Percentiles rank a stretch among this genome's conserved stretches.
Evolutionary conservation across 2,329 filamentous ascomycete genomes (phyloP).

Genomic region (Cladophialophora immunda): DNA sequence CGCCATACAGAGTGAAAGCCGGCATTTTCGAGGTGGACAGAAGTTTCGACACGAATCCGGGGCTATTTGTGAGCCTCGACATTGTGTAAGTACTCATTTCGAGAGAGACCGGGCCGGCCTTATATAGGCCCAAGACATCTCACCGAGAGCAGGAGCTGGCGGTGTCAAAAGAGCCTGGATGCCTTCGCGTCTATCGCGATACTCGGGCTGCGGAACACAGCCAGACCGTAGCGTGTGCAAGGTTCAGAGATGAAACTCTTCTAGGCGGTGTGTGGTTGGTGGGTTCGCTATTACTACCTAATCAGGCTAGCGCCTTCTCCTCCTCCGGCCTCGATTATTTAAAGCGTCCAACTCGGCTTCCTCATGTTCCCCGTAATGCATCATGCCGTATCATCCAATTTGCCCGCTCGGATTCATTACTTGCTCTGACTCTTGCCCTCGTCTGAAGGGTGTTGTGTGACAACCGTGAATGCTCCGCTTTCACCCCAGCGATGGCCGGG

Average conservation of each 20-base stretch:
- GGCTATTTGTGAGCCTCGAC: conserved; percentile 44
- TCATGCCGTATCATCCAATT: conserved; percentile 38
- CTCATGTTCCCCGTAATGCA: not conserved
- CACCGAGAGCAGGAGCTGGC: too few species aligned
- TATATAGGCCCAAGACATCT: conserved; percentile 18
- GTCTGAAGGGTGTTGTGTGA: conserved; percentile 8
- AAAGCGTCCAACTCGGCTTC: not conserved
- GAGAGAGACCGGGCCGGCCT: conserved; percentile 5
- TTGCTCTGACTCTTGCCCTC: conserved; percentile 3
- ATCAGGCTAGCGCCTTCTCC: conserved; percentile 7
- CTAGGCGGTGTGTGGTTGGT: not conserved
- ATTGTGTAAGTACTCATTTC: conserved; percentile 39
- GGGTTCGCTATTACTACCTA: conserved; percentile 8
- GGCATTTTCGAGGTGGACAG: conserved; percentile 51
- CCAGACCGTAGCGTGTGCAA: not conserved
- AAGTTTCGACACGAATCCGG: conserved; percentile 43
- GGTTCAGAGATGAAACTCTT: conserved; percentile 4
- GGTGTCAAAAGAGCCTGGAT: too few species aligned
- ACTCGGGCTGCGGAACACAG: not conserved
- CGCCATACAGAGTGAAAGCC: conserved; percentile 54
- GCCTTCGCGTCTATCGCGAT: too few species aligned
- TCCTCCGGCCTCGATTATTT: not conserved
- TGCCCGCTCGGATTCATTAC: conserved; percentile 41
- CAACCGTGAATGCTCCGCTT: not conserved
- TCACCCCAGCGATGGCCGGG: conserved; percentile 38